A percentile compares a stretch with the other conserved stretches of the same genome.
Evolutionary conservation across 306 rosid species (phyloP).

Genomic region (Cicer chorassanicum): DNA sequence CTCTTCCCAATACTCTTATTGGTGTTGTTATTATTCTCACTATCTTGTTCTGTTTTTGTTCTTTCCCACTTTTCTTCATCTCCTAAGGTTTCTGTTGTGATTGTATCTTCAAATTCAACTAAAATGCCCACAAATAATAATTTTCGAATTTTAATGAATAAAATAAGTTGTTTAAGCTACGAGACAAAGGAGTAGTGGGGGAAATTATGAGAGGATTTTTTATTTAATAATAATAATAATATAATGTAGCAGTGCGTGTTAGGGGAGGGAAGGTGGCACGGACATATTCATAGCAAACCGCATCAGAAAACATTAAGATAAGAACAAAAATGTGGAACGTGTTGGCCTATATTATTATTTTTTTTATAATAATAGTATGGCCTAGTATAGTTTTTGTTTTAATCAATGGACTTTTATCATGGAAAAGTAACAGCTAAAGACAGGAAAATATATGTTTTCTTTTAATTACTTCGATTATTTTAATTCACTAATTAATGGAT

Average conservation of each 20-base stretch:
- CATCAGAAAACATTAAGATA: slow-evolving; percentile 46
- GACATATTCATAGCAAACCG: slow-evolving; percentile 64
- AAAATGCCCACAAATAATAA: neutral
- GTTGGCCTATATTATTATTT: neutral
- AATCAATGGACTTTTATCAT: neutral
- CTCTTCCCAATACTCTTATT: slow-evolving; percentile 59
- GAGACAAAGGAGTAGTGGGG: neutral
- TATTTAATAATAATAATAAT: neutral
- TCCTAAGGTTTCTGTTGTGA: slow-evolving; percentile 8
- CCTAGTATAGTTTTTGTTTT: neutral
- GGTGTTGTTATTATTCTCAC: slow-evolving; percentile 64
- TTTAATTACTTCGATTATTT: no score
- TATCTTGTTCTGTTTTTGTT: slow-evolving; percentile 58
- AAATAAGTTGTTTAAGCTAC: neutral
- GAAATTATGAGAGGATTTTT: neutral
- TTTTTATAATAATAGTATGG: neutral
- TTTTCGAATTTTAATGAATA: neutral
- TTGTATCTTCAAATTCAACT: neutral
- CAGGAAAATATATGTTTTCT: no score
- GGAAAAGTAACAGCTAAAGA: no score
- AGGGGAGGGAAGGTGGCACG: neutral
- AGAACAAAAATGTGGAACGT: slow-evolving; percentile 46
- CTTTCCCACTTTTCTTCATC: slow-evolving; percentile 51
- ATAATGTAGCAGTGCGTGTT: neutral
- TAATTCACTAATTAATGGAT: no score